Evolutionary conservation across 176 grass and related monocot species (phyloP).

Genomic region (Aegilops longissima): DNA sequence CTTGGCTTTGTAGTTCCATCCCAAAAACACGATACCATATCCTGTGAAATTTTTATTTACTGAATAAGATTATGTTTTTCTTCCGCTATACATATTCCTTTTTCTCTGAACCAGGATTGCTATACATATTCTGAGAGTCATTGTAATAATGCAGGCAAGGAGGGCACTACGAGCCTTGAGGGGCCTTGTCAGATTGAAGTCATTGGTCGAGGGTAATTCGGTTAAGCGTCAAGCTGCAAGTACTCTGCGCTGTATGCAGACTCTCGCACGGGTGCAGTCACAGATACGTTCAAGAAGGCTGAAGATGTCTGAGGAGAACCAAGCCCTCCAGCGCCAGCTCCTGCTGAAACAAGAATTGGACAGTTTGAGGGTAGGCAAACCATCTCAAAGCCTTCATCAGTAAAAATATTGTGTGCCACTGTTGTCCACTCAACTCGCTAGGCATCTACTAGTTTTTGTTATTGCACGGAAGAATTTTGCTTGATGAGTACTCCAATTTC

Average conservation of each 20-base stretch:
- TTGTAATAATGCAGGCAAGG: conserved; percentile 64
- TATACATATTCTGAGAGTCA: conserved; percentile 3
- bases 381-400: conserved; percentile 21
- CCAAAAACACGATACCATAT: not conserved
- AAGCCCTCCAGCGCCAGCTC: conserved; percentile 86
- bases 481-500: not conserved
- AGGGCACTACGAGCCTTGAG: conserved; percentile 81
- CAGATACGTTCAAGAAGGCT: conserved; percentile 83
- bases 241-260: conserved; percentile 92
- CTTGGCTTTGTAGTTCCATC: not conserved
- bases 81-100: not conserved
- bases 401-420: conserved; percentile 9
- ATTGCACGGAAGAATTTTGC: not conserved
- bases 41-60: not conserved
- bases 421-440: not conserved
- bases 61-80: not conserved
- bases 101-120: not conserved
- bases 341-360: conserved; percentile 91
- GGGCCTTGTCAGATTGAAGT: conserved; percentile 91
- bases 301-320: conserved; percentile 94
- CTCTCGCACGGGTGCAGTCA: conserved; percentile 82
- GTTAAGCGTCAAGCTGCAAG: conserved; percentile 93
- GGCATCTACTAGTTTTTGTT: not conserved
- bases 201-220: conserved; percentile 84
- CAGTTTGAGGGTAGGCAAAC: conserved; percentile 72